Percentiles rank a stretch among this genome's conserved stretches.
Conservation (phyloP, 768 basidiomycete species). For the Trichaptum fuscoviolaceum region DNA sequence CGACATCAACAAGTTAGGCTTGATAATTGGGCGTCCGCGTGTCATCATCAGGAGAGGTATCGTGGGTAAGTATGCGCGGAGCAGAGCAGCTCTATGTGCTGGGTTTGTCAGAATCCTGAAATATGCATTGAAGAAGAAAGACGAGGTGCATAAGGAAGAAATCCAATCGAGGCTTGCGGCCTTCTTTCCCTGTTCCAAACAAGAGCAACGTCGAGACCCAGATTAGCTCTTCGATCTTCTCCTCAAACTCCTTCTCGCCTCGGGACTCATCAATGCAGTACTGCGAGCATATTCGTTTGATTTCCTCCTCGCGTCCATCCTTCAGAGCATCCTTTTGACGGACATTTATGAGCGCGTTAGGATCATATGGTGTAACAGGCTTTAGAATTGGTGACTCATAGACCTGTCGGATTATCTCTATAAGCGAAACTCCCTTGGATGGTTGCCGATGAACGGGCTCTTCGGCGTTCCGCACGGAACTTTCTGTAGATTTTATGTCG, state of each 20-base stretch:
- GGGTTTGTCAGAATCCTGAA: slow-evolving; percentile 26
- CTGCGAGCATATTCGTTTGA: slow-evolving; percentile 36
- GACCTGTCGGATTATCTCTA: slow-evolving; percentile 44
- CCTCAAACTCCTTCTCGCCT: slow-evolving; percentile 28
- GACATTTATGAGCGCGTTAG: slow-evolving; percentile 33
- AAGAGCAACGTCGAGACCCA: slow-evolving; percentile 45
- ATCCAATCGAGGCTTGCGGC: slow-evolving; percentile 44
- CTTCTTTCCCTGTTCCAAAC: slow-evolving; percentile 39
- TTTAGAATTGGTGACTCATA: slow-evolving; percentile 45
- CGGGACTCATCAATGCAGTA: slow-evolving; percentile 22
- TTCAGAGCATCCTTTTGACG: slow-evolving; percentile 30
- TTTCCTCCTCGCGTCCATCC: slow-evolving; percentile 38
- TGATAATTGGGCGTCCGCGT: slow-evolving; percentile 50
- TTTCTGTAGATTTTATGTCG: slow-evolving; percentile 19
- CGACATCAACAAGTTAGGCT: slow-evolving; percentile 41
- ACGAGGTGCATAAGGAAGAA: slow-evolving; percentile 59
- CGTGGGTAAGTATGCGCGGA: slow-evolving; percentile 39
- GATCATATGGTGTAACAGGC: slow-evolving; percentile 49
- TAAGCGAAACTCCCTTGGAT: slow-evolving; percentile 27
- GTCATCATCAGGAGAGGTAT: slow-evolving; percentile 29
- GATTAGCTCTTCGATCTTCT: slow-evolving; percentile 44
- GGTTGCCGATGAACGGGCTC: too few relatives aligned
- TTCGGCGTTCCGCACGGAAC: background rate
- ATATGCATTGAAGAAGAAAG: slow-evolving; percentile 44
- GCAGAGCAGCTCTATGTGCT: slow-evolving; percentile 32